Evolutionary conservation across 2,329 filamentous ascomycete genomes (phyloP), one percentile per base, ranked within the genome.

Genomic region (Xylaria sp.): DNA sequence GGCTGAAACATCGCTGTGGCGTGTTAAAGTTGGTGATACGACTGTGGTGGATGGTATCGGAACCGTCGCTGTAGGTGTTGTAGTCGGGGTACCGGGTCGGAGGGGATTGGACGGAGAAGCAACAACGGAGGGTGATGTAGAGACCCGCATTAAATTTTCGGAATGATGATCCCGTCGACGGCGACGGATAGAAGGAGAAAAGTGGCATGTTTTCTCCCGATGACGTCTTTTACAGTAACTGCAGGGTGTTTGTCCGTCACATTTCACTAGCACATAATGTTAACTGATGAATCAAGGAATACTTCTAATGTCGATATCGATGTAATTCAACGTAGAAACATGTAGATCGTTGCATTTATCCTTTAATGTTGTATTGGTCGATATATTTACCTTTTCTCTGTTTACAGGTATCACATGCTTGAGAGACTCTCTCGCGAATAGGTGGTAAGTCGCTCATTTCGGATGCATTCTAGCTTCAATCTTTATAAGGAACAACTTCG

Each of bases 401-500:
- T 72, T 87, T 87, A 79, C 85, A 87, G 2, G 81, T 81, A 70
- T 87, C 85, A 75, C 86, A 87, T 51, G 86, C 86, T 69, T 86
- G 86, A 65, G 84, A 79, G 51, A 86, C 83, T 68, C 85, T 85
- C 16, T 74, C 72, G 51, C 79, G 78, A 35, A 70, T 40, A 58
- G 66, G 72, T 32, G 61, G 55, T 63, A 70, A 42, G 44, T 59
- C 54, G 63, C 72, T 73, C 5, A 57, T 53, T n/a, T 62, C 65
- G 18, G 62, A 61, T 48, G 68, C 70, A 70, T n/a, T n/a, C n/a
- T 47, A 8, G 23, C 21, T 48, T 10, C 9, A 23, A 12, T 70
- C 13, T 69, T 48, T 54, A 21, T 2, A 5, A 5, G 54, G 12
- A 27, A 42, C n/a, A 16, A 54, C 25, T 3, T 59, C 3, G n/a